phyloP scores from a whole-genome alignment of 257 asterid species.

The Scutellaria minor region DNA sequence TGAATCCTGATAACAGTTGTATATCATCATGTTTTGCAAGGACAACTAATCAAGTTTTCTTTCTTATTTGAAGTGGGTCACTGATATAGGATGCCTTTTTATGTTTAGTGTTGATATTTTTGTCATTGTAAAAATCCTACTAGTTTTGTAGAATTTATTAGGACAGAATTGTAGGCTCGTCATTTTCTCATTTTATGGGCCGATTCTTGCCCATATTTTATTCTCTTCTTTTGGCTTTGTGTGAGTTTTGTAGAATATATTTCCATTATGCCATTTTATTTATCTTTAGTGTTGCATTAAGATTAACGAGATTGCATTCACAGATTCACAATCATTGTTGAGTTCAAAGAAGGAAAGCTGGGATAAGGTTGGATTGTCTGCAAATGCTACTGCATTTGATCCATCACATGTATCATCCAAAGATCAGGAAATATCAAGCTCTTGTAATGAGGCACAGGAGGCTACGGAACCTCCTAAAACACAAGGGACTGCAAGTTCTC shows the following conservation, averaged over 20 bases:
- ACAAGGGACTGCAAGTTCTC: conserved; percentile 51
- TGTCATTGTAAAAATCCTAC: background rate
- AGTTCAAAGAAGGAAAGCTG: conserved; percentile 48
- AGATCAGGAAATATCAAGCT: conserved; percentile 57
- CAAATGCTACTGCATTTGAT: conserved; percentile 70
- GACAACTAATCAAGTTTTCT: conserved; percentile 12
- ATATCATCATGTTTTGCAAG: conserved; percentile 13
- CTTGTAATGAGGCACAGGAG: conserved; percentile 49
- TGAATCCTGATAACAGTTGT: conserved; percentile 14
- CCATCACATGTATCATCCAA: conserved; percentile 56
- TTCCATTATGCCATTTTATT: conserved; percentile 1
- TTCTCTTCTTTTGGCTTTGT: conserved; percentile 6
- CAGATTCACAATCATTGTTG: conserved; percentile 51
- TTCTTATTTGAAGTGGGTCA: conserved; percentile 24
- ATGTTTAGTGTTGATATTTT: background rate
- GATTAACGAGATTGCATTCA: conserved; percentile 31
- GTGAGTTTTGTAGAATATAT: conserved; percentile 17
- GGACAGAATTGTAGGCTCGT: background rate
- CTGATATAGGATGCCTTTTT: conserved; percentile 18
- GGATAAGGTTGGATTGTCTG: conserved; percentile 60
- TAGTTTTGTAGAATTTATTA: background rate
- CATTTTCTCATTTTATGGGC: conserved; percentile 3
- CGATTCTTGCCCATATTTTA: conserved; percentile 17
- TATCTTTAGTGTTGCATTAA: conserved; percentile 24
- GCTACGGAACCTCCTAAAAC: conserved; percentile 48